Evolutionary conservation across 805 yeast species (phyloP), one percentile per base, ranked within the genome.

Genomic region (Diddensiella caesifluorescens): DNA sequence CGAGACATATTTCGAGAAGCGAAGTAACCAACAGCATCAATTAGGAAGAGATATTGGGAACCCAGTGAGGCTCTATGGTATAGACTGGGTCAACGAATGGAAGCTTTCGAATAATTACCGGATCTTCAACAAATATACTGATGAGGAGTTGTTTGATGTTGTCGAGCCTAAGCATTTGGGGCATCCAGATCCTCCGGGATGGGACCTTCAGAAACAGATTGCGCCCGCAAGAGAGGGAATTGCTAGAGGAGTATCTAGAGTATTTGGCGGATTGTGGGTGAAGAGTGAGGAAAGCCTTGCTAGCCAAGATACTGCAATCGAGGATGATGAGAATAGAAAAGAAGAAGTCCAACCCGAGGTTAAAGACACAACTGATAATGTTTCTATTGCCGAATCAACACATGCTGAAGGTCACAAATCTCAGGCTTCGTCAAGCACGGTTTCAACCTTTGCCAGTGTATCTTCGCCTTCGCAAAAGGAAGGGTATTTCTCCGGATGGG

Each of bases 71-170:
- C 62, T 64, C 18, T 80, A 72, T 53, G 70, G 70, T 41, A 23
- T 46, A 10, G 49, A 60, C 19, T 83, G 76, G 69, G 64, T 75
- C 5, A 60, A 62, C 4, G 55, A 48, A 15, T 84, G 89, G 83
- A 69, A 65, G 48, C 42, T 50, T 19, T 78, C 87, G 0, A 65
- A 67, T 41, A 79, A 78, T 50, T 83, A 65, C 53, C 53, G 65
- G 27, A 63, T 79, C 1, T 83, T 81, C 59, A 68, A 76, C 48
- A 51, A 56, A 20, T 61, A 60, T 38, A 81, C 89, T 0, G 89
- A 82, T 54, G 82, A 79, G 54, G 83, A 83, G 52, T 60, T 83
- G 27, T 83, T 82, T 59, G 81, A 77, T 57, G 66, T 75, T 28
- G 76, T 75, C 41, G 74, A 70, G 45, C 79, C 80, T 16, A 48